Evolutionary conservation across 2,329 filamentous ascomycete genomes (phyloP).

Genomic region (Falciphora oryzae): DNA sequence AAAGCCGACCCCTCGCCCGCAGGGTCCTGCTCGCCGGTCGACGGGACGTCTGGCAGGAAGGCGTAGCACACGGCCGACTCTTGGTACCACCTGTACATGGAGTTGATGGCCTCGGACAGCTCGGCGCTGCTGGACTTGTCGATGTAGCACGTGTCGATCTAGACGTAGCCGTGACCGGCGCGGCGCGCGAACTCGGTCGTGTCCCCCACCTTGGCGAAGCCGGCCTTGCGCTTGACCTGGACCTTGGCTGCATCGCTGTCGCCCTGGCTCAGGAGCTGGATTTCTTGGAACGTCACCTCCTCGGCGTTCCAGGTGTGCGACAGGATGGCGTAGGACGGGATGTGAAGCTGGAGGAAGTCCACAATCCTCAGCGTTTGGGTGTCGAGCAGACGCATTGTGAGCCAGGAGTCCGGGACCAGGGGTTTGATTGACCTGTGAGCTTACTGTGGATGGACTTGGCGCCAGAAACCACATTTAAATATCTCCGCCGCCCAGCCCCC

Average conservation of each 20-base stretch:
- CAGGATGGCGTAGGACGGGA: conserved; percentile 26
- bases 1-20: neutral
- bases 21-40: neutral
- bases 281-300: conserved; percentile 18
- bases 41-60: conserved; percentile 11
- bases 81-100: conserved; percentile 9
- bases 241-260: neutral
- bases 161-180: conserved; percentile 1
- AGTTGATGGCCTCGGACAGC: conserved; percentile 12
- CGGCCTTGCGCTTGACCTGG: neutral
- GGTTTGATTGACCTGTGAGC: too few species aligned
- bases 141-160: conserved; percentile 12
- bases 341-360: conserved; percentile 10
- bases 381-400: conserved; percentile 16
- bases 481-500: too few species aligned
- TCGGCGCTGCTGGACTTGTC: conserved; percentile 10
- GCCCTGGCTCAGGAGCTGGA: conserved; percentile 12
- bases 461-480: too few species aligned
- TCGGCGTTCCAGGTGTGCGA: conserved; percentile 26
- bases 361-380: conserved; percentile 10
- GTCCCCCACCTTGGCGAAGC: conserved; percentile 1
- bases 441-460: too few species aligned
- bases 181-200: neutral
- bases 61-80: conserved; percentile 7
- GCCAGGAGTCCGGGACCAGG: too few species aligned